A percentile compares a stretch with the other conserved stretches of the same genome.
phyloP scores from a whole-genome alignment of 768 basidiomycete genomes.

The Lactarius pseudohatsudake region DNA sequence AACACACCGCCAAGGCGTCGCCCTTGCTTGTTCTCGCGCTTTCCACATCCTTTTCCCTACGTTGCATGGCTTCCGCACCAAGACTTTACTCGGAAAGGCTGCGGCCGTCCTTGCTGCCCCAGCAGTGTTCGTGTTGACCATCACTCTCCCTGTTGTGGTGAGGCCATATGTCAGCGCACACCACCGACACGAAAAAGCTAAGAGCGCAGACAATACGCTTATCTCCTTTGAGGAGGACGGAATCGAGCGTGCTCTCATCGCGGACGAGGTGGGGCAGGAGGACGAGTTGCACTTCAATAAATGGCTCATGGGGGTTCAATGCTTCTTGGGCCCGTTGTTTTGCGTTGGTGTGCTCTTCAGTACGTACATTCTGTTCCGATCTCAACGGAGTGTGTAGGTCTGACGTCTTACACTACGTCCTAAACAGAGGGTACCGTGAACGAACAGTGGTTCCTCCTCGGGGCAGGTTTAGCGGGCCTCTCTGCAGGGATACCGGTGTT shows the following conservation, averaged over 20 bases:
- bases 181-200: slow-evolving; percentile 43
- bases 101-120: slow-evolving; percentile 83
- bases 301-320: slow-evolving; percentile 85
- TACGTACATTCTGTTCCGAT: slow-evolving; percentile 41
- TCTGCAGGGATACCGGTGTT: slow-evolving; percentile 55
- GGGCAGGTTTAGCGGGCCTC: slow-evolving; percentile 54
- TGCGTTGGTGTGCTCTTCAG: slow-evolving; percentile 74
- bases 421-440: slow-evolving; percentile 47
- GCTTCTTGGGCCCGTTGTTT: slow-evolving; percentile 78
- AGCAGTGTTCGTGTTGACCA: slow-evolving; percentile 78
- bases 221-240: slow-evolving; percentile 78
- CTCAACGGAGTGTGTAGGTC: not conserved
- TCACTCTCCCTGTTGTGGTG: slow-evolving; percentile 90
- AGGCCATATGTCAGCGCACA: slow-evolving; percentile 46
- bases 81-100: slow-evolving; percentile 68
- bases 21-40: slow-evolving; percentile 41
- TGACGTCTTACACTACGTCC: slow-evolving; percentile 13
- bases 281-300: slow-evolving; percentile 70
- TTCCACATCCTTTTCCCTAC: slow-evolving; percentile 82
- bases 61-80: slow-evolving; percentile 66
- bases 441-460: slow-evolving; percentile 53
- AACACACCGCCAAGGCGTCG: slow-evolving; percentile 42
- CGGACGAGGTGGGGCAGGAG: slow-evolving; percentile 71
- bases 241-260: slow-evolving; percentile 63
- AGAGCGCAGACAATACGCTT: slow-evolving; percentile 45